Evolutionary conservation across 495 filamentous ascomycete genomes (phyloP), one percentile per base, ranked within the genome.

Genomic region (Neurospora intermedia): DNA sequence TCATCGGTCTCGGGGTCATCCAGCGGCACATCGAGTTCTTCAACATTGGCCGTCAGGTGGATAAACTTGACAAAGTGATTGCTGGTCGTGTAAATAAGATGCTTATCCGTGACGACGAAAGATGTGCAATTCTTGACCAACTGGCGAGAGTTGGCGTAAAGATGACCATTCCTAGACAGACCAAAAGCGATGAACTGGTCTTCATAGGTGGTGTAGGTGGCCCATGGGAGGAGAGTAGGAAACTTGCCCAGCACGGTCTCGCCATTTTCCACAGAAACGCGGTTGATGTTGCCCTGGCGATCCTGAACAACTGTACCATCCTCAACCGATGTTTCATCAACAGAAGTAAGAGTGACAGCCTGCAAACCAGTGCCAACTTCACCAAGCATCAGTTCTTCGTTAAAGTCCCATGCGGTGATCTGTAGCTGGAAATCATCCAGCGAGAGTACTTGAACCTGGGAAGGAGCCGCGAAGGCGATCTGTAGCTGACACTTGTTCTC

Each of bases 1-100:
- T 98, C 96, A 77, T 99, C 96, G 39, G 86, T 91, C 77, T 97
- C 94, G 8, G 94, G 94, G 11, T 95, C 93, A 79, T 99, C 96
- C 62, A 84, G 85, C 3, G 96, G 96, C 4, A 97, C 86, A 72
- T 94, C 90, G 73, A 97, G 88, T 8, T 90, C 92, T 91, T 75
- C 40, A 75, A 48, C 62, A 76, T 43, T 46, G 13, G 41, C 81
- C 13, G 87, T 87, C 69, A 98, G 78, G 81, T 99, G 96, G 20
- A 97, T 89, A 79, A 98, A 98, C 79, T 98, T 99, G 72, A 98
- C 81, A 18, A 97, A 84, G 81, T 98, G 94, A 73, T 93, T 92
- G 69, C 90, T 93, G 2, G 95, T 98, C 23, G 96, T 98, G 79
- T 93, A 94, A 69, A 98, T 88, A 20, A 99, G 83, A 85, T 97